Base-by-base conservation (phyloP, 2,329 filamentous ascomycete genomes). In the Sarocladiaceae sp. region DNA sequence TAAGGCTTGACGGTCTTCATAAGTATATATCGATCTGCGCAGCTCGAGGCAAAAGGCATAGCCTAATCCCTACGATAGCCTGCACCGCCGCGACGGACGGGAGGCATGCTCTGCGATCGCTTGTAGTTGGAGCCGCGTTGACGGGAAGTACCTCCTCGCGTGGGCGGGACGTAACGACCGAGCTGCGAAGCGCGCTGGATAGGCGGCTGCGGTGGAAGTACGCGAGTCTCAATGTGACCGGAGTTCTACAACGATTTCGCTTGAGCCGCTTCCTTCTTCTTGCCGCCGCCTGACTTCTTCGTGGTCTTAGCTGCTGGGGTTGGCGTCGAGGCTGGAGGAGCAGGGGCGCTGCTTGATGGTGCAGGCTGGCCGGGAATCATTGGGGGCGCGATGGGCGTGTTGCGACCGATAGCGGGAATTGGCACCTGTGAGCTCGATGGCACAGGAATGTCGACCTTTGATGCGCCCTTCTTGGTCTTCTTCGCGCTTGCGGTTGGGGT, bases 341-440 rank as follows among this genome's bases (percentile, higher is more conserved):
- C 15, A 48, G 28, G 26, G n/a, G 44, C 28, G 28, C 44, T 48
- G 44, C 44, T 48, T 6, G 44, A 31, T 10, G 44, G 44, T 4
- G 22, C 12, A 8, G 40, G 40, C 23, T 44, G 40, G 26, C 44
- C 44, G 17, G 31, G 22, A 17, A 48, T 48, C 18, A 48, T 28
- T 8, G 37, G 49, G 42, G 49, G 49, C 3, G 37, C 49, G 17
- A 40, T 48, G 13, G 44, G 44, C 5, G 44, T 48, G 28, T 48
- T 4, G 22, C 44, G 44, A 18, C 44, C 33, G 3, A 59, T 58
- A 11, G 62, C 58, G 11, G 64, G 62, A 22, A 59, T 55, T 42
- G 59, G 62, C 36, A 56, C 53, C 20, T 56, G 63, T 3, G 64
- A 64, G 7, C 62, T 62, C 20, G 64, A 59, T 28, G 68, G 70